Evolutionary conservation across 345 rosid genomes (phyloP).

Genomic region (Aquilaria yunnanensis): DNA sequence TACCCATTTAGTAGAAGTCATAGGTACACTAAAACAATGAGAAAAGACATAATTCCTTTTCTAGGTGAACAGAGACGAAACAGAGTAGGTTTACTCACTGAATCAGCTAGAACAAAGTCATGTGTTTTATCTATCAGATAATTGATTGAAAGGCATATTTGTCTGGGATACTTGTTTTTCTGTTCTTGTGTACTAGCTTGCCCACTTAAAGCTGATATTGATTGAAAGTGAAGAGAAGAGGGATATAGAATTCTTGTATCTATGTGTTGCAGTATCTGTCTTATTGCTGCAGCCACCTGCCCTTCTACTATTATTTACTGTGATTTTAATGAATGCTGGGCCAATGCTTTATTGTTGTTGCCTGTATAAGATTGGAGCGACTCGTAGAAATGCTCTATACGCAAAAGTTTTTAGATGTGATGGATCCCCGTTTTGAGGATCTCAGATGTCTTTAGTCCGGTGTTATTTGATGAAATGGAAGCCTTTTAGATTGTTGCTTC

Average conservation of each 20-base stretch:
- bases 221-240: slow-evolving; percentile 1
- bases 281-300: too few species aligned
- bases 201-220: neutral
- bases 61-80: neutral
- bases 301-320: neutral
- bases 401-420: too few species aligned
- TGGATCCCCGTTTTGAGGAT: too few species aligned
- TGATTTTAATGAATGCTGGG: neutral
- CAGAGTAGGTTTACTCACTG: neutral
- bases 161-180: neutral
- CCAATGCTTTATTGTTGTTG: too few species aligned
- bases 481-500: too few species aligned
- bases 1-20: neutral
- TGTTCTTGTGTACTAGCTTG: neutral
- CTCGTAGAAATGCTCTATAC: too few species aligned
- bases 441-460: too few species aligned
- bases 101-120: neutral
- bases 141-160: slow-evolving; percentile 4
- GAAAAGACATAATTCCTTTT: neutral
- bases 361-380: too few species aligned
- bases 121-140: neutral
- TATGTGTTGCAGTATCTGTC: neutral
- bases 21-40: too few species aligned
- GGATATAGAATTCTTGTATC: slow-evolving; percentile 1
- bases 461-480: neutral